phyloP scores from a whole-genome alignment of 2,329 filamentous ascomycete species.

The Fusarium avenaceum region DNA sequence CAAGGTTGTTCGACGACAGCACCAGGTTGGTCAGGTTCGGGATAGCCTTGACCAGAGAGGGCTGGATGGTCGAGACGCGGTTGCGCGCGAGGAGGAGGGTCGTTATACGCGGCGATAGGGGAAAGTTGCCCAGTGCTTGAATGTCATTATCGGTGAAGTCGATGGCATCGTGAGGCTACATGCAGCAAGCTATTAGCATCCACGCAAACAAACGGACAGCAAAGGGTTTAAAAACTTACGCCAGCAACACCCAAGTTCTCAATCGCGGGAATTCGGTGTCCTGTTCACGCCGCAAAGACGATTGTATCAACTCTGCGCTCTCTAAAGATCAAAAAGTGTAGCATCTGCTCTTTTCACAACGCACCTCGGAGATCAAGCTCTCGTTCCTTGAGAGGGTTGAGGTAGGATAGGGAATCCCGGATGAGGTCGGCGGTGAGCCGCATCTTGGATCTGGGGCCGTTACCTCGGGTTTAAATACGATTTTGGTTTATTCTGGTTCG shows the following conservation, averaged over 20 bases:
- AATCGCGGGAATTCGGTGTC: constrained; percentile 96
- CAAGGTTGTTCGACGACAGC: constrained; percentile 84
- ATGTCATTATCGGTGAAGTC: constrained; percentile 99
- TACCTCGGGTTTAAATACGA: constrained; percentile 42
- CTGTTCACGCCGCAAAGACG: constrained; percentile 70
- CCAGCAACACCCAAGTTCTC: constrained; percentile 97
- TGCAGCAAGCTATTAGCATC: constrained; percentile 15
- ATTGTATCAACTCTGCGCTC: constrained; percentile 86
- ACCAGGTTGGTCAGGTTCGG: constrained; percentile 87
- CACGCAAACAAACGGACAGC: constrained; percentile 1
- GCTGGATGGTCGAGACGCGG: constrained; percentile 85
- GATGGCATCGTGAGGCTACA: constrained; percentile 92
- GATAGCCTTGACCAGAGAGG: constrained; percentile 78
- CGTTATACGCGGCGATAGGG: constrained; percentile 86
- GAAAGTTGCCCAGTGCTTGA: constrained; percentile 89
- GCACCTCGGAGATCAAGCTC: constrained; percentile 99
- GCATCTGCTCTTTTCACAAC: constrained; percentile 96
- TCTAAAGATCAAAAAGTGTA: constrained; percentile 72
- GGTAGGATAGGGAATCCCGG: constrained; percentile 93
- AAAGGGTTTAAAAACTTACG: constrained; percentile 66
- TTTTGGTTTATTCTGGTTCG: background rate
- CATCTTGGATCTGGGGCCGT: constrained; percentile 69
- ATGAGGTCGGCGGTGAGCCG: constrained; percentile 96
- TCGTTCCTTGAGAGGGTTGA: constrained; percentile 98
- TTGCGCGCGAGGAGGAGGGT: constrained; percentile 93